phyloP scores from a whole-genome alignment of 768 basidiomycete genomes.

The Boletus huronensis region DNA sequence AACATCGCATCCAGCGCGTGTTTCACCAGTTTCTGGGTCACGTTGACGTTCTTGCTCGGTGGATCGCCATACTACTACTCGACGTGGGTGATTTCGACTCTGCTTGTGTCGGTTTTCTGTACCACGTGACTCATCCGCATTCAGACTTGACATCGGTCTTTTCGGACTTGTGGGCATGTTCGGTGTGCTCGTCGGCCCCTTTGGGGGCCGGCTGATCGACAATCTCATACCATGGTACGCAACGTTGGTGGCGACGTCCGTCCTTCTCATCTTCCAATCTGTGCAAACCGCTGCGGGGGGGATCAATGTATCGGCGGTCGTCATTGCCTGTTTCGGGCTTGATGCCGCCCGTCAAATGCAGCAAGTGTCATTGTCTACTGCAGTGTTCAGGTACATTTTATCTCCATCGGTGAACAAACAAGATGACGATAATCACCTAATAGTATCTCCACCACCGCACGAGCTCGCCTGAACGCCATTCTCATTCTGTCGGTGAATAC shows the following conservation, averaged over 20 bases:
- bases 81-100: slow-evolving; percentile 41
- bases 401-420: slow-evolving; percentile 1
- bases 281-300: slow-evolving; percentile 72
- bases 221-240: slow-evolving; percentile 75
- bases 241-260: slow-evolving; percentile 51
- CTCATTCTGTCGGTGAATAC: slow-evolving; percentile 60
- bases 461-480: slow-evolving; percentile 75
- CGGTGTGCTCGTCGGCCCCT: slow-evolving; percentile 65
- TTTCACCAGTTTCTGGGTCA: slow-evolving; percentile 65
- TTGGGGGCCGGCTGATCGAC: slow-evolving; percentile 69
- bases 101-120: background rate
- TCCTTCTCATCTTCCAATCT: slow-evolving; percentile 49
- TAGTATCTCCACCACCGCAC: slow-evolving; percentile 42
- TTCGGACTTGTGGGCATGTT: slow-evolving; percentile 73
- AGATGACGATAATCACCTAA: slow-evolving; percentile 5
- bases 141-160: slow-evolving; percentile 58
- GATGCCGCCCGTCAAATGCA: slow-evolving; percentile 73
- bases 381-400: slow-evolving; percentile 49
- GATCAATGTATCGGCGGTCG: slow-evolving; percentile 63
- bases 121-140: background rate
- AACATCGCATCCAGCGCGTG: slow-evolving; percentile 59
- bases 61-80: slow-evolving; percentile 74
- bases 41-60: slow-evolving; percentile 77
- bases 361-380: slow-evolving; percentile 62
- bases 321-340: slow-evolving; percentile 66